Evolutionary conservation across 163 green algal species (phyloP), one percentile per base, ranked within the genome.

Genomic region (Prototheca cutis): DNA sequence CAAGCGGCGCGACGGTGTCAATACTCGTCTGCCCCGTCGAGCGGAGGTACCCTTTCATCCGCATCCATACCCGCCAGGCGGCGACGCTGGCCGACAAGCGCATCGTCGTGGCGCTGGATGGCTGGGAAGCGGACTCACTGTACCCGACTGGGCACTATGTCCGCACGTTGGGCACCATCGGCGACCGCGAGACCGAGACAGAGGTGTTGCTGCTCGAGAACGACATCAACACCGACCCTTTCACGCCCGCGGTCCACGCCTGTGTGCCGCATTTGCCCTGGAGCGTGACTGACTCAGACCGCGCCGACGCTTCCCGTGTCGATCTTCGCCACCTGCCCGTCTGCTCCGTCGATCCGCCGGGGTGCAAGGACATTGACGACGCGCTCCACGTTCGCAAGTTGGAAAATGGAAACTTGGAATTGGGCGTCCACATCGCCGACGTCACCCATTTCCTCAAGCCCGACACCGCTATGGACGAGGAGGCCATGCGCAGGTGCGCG

Each of bases 291-390:
- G 55, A 77, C 4, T 68, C 69, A 0, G 83, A 90, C 32, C 15
- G 85, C 10, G 56, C 65, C 1, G 75, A 91, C 39, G 75, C 77
- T 6, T 60, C 59, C 70, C 78, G 87, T 25, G 59, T 70, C 29
- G 91, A 98, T 68, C 60, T 96, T 63, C 74, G 86, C 0, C 61
- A 91, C 59, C 63, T 95, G 32, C 63, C 56, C 56, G 75, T 97
- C 19, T 95, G 83, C 73, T 86, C 63, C 39, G 90, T 99, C 17
- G 92, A 99, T 68, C 92, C 92, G 3, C 87, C 87, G 4, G 91
- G 90, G 25, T 99, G 92, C 76, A 89, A 84, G 48, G 92, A 99
- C 71, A 97, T 99, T 40, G 92, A 99, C 63, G 92, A 99, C 61
- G 92, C 92, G 18, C 82, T 99, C 77, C 87, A 96, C 70, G 79